A percentile compares a stretch with the other conserved stretches of the same genome.
These are phyloP conservation scores for Kalmusia sp. DNA, from an alignment of 2,329 filamentous ascomycete genomes.

Conservation along the genomic window DNA sequence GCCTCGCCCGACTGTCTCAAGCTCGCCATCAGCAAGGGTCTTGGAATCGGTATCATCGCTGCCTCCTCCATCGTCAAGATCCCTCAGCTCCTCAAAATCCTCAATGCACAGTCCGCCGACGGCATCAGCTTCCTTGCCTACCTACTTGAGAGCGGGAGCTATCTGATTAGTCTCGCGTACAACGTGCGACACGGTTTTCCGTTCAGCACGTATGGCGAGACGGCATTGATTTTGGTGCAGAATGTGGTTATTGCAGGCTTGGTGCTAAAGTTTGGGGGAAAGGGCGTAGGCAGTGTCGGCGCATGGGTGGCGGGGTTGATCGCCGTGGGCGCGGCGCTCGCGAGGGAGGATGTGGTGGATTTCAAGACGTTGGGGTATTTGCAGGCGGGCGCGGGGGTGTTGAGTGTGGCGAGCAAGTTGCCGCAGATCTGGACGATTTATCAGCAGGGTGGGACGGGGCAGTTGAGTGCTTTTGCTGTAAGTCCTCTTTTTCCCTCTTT, in stretches of 20 bases:
- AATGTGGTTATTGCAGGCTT: conserved; percentile 88
- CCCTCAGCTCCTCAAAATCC: conserved; percentile 92
- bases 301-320: conserved; percentile 81
- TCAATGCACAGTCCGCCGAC: conserved; percentile 78
- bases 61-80: conserved; percentile 94
- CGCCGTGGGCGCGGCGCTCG: conserved; percentile 72
- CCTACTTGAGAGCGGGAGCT: conserved; percentile 86
- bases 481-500: conserved; percentile 42
- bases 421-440: conserved; percentile 92
- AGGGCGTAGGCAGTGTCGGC: conserved; percentile 68
- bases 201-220: conserved; percentile 97
- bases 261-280: conserved; percentile 83
- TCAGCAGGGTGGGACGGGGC: conserved; percentile 85
- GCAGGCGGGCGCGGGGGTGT: conserved; percentile 81
- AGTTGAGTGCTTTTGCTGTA: conserved; percentile 95
- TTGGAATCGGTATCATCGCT: conserved; percentile 91
- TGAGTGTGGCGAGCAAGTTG: conserved; percentile 89
- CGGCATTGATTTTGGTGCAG: conserved; percentile 87
- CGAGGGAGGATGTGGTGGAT: conserved; percentile 70
- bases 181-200: conserved; percentile 90
- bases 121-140: conserved; percentile 92
- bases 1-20: conserved; percentile 81
- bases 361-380: conserved; percentile 73
- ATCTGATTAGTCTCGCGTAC: conserved; percentile 90
- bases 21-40: conserved; percentile 87